Evolutionary conservation across 2,329 filamentous ascomycete species (phyloP).

Genomic region (Colletotrichum sp.): DNA sequence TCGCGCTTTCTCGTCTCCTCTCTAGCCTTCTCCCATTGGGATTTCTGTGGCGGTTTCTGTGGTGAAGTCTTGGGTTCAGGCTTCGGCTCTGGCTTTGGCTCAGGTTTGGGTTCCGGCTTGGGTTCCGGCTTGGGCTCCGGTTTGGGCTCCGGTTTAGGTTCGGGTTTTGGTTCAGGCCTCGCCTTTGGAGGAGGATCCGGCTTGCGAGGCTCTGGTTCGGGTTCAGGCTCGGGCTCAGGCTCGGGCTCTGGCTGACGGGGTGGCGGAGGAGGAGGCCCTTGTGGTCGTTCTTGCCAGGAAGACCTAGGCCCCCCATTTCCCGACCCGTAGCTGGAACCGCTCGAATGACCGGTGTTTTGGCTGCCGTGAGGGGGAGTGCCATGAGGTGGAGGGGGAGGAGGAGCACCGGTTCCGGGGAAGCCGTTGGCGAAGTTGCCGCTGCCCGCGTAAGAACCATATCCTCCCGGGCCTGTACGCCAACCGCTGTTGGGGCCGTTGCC

Average conservation of each 20-base stretch:
- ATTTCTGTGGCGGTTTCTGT: constrained; percentile 19
- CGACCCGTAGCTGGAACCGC: constrained; percentile 24
- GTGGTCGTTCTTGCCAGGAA: constrained; percentile 40
- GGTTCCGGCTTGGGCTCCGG: constrained; percentile 19
- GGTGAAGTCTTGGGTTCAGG: constrained; percentile 23
- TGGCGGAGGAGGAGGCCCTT: constrained; percentile 17
- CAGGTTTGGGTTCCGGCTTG: background rate
- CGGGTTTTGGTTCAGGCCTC: constrained; percentile 20
- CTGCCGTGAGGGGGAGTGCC: constrained; percentile 22
- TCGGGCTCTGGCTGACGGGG: constrained; percentile 23
- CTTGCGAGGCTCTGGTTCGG: constrained; percentile 26
- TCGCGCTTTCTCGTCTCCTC: constrained; percentile 70
- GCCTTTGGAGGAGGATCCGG: constrained; percentile 27
- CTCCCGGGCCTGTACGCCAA: constrained; percentile 9
- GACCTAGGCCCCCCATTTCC: constrained; percentile 38
- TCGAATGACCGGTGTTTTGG: constrained; percentile 22
- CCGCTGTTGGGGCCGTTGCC: constrained; percentile 11
- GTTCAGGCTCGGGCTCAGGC: constrained; percentile 20
- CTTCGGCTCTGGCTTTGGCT: constrained; percentile 21
- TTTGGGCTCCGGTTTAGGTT: constrained; percentile 24
- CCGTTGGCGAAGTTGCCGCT: constrained; percentile 18
- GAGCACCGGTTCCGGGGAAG: constrained; percentile 15
- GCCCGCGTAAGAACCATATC: constrained; percentile 11
- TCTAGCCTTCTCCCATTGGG: constrained; percentile 38
- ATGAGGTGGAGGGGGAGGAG: constrained; percentile 14